Evolutionary conservation across 495 filamentous ascomycete genomes (phyloP), one percentile per base, ranked within the genome.

Genomic region (Talaromyces ruber): DNA sequence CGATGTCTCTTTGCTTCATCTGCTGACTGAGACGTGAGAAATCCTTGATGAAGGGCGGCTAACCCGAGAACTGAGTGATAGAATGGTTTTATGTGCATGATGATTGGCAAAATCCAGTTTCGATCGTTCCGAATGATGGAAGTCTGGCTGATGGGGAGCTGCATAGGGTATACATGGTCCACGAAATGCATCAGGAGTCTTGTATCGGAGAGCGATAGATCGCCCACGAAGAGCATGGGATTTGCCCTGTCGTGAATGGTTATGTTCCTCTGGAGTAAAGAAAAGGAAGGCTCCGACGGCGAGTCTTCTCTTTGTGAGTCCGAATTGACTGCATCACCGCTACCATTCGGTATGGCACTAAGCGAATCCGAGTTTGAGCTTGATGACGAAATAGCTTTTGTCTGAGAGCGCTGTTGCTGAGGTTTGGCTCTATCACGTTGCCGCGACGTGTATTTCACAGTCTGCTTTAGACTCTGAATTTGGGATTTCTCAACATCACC

Each of bases 381-480:
- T 52, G 47, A 52, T 26, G 24, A 18, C 7, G 8, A 24, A 53
- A 53, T 21, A 16, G 50, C 21, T 53, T 53, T 21, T 3, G 4
- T 52, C n/a, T 45, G n/a, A 21, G 43, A 47, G 21, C 43, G 43
- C 24, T 14, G 50, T 26, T 24, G 50, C 4, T 28, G 50, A 53
- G 50, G 50, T 53, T 24, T 53, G 50, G 50, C 25, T 16, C 25
- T 53, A 53, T 53, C 50, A 53, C 50, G 50, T 53, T 53, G 57
- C 22, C 57, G 16, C 12, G 57, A 59, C 21, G 57, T 45, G 16
- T 59, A 39, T 37, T 22, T 59, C 32, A 59, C 57, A 7, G 34
- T 43, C 57, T 59, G 57, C 16, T 59, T 59, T 5, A 59, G 25
- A 26, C 34, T 26, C 11, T 37, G 30, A 12, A 43, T 39, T 18